Evolutionary conservation across 129 eudicot genomes (phyloP).

Genomic region (Lonicera japonica): DNA sequence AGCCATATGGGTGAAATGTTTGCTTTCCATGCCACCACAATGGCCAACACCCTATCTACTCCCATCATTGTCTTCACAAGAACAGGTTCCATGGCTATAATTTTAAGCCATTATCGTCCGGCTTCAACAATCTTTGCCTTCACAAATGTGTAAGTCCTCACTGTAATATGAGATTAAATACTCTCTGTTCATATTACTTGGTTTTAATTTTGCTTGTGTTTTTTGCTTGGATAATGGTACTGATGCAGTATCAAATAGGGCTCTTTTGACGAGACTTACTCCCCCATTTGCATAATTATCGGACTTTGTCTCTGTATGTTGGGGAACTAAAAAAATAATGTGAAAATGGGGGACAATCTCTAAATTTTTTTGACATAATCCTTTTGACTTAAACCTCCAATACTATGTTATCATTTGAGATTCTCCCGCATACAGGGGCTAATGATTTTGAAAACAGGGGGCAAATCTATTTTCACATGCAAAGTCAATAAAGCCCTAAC

Average conservation of each 20-base stretch:
- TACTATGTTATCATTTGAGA: no score
- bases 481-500: no score
- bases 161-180: neutral
- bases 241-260: neutral
- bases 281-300: no score
- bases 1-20: conserved; percentile 90
- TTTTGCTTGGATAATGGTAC: neutral
- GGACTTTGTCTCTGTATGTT: no score
- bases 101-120: conserved; percentile 87
- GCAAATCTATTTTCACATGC: no score
- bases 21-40: conserved; percentile 83
- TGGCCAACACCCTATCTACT: conserved; percentile 73
- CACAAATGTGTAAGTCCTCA: conserved; percentile 70
- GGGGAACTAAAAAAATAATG: no score
- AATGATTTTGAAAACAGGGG: no score
- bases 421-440: no score
- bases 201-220: neutral
- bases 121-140: conserved; percentile 88
- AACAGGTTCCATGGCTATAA: conserved; percentile 93
- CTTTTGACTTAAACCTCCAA: no score
- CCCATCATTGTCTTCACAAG: conserved; percentile 95
- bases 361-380: no score
- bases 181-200: neutral
- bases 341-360: no score
- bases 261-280: no score